Evolutionary conservation across 2,329 filamentous ascomycete species (phyloP).

Genomic region (Cladosporium cucumerinum): DNA sequence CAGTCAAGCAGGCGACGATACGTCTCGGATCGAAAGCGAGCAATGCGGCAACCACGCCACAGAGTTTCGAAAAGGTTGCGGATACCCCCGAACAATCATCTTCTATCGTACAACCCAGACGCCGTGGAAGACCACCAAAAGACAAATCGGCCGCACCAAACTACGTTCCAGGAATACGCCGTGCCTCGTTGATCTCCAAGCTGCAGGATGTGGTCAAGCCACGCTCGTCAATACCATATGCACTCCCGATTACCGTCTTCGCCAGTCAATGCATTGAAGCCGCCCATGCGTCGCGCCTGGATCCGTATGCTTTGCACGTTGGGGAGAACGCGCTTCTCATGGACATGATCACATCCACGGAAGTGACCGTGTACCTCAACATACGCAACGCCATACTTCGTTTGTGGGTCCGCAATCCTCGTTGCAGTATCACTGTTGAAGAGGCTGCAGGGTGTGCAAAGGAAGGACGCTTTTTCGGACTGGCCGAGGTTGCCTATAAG

Average conservation of each 20-base stretch:
- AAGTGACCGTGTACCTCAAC: conserved; percentile 94
- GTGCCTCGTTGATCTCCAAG: conserved; percentile 26
- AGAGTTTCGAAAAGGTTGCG: background rate
- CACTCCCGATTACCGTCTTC: conserved; percentile 71
- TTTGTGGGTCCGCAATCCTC: conserved; percentile 83
- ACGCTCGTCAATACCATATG: conserved; percentile 72
- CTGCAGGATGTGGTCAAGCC: conserved; percentile 29
- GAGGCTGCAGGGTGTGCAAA: conserved; percentile 89
- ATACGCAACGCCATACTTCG: conserved; percentile 92
- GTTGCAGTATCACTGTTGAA: conserved; percentile 73
- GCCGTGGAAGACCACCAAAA: conserved; percentile 33
- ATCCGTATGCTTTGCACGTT: conserved; percentile 81
- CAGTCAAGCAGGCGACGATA: conserved; percentile 23
- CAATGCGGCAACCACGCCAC: conserved; percentile 1
- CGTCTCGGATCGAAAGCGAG: conserved; percentile 5
- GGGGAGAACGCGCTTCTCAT: conserved; percentile 80
- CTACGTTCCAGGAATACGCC: conserved; percentile 21
- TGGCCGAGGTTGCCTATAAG: conserved; percentile 83
- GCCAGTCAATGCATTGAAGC: conserved; percentile 88
- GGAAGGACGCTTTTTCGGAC: conserved; percentile 82
- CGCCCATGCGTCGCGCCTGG: conserved; percentile 82
- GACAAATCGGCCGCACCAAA: conserved; percentile 21
- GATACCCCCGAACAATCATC: conserved; percentile 2
- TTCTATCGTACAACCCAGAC: conserved; percentile 23
- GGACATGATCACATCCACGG: conserved; percentile 76